Conservation (phyloP, 352 stramenopile species). For the Blastocystis hominis region DNA sequence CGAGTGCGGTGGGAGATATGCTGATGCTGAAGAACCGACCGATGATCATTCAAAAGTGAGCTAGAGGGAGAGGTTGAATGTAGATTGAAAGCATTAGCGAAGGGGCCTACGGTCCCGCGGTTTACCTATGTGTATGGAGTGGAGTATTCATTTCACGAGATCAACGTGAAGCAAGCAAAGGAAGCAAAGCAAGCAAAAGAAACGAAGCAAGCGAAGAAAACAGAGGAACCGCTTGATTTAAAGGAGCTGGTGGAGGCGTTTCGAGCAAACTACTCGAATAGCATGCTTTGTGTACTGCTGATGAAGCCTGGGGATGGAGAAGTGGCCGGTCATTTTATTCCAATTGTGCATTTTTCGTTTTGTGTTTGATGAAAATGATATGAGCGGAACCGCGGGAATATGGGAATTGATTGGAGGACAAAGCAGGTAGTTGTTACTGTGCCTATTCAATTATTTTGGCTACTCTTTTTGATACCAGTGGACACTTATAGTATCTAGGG, state of each 20-base stretch:
- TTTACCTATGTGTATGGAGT: slow-evolving; percentile 26
- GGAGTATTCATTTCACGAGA: slow-evolving; percentile 31
- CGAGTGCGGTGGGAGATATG: slow-evolving; percentile 25
- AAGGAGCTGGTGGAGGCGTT: background rate
- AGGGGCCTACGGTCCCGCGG: background rate
- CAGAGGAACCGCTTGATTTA: background rate
- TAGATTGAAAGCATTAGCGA: background rate
- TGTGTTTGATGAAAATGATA: background rate
- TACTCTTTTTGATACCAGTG: background rate
- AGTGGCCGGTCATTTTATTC: background rate
- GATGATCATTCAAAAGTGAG: background rate
- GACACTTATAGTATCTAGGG: background rate
- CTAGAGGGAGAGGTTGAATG: background rate
- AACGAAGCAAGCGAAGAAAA: background rate
- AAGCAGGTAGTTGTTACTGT: background rate
- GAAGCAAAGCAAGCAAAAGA: background rate
- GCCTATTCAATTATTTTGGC: background rate
- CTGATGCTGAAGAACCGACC: background rate
- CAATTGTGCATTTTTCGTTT: background rate
- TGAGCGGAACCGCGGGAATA: background rate
- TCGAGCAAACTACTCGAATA: background rate
- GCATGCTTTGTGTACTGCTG: slow-evolving; percentile 30
- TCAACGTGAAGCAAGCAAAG: background rate
- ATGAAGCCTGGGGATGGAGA: slow-evolving; percentile 9
- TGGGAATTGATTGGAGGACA: background rate